A percentile compares a stretch with the other conserved stretches of the same genome.
Evolutionary conservation across 1,284 basidiomycete genomes (phyloP).

Genomic region (Coniophora puteana): DNA sequence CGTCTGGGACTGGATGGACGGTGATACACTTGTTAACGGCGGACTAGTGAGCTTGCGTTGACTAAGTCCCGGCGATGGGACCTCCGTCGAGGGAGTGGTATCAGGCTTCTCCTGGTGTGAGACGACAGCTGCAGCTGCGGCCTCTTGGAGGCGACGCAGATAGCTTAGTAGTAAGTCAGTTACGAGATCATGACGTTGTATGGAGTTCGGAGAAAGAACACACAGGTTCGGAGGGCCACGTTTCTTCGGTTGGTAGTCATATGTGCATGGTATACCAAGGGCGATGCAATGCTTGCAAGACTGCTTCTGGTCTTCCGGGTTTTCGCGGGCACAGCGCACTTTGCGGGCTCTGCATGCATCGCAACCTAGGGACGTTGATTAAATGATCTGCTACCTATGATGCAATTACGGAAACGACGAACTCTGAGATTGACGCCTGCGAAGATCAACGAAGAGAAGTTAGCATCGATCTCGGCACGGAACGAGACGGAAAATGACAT

Average conservation of each 20-base stretch:
- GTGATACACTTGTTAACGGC: constrained; percentile 42
- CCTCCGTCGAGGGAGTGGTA: constrained; percentile 34
- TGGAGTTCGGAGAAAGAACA: constrained; percentile 26
- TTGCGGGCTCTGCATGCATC: constrained; percentile 82
- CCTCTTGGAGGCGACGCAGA: constrained; percentile 74
- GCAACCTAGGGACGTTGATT: constrained; percentile 50
- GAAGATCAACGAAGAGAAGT: constrained; percentile 24
- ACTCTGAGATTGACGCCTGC: constrained; percentile 80
- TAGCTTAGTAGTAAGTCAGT: constrained; percentile 44
- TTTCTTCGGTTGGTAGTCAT: constrained; percentile 90
- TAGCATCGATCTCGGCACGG: constrained; percentile 16
- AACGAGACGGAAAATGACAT: constrained; percentile 24
- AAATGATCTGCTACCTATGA: constrained; percentile 13
- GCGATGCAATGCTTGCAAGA: constrained; percentile 82
- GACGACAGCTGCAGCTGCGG: constrained; percentile 59
- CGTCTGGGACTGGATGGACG: constrained; percentile 42
- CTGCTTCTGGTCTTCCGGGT: constrained; percentile 68
- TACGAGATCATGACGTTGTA: constrained; percentile 2
- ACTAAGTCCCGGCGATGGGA: constrained; percentile 48
- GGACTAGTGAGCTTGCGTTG: constrained; percentile 43
- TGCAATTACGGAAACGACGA: constrained; percentile 23
- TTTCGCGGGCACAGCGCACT: constrained; percentile 76
- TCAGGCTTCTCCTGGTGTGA: constrained; percentile 32
- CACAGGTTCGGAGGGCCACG: constrained; percentile 86
- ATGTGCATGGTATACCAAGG: constrained; percentile 81